Conservation (phyloP, 441 rosid genomes). For the Flueggea neowawraea region DNA sequence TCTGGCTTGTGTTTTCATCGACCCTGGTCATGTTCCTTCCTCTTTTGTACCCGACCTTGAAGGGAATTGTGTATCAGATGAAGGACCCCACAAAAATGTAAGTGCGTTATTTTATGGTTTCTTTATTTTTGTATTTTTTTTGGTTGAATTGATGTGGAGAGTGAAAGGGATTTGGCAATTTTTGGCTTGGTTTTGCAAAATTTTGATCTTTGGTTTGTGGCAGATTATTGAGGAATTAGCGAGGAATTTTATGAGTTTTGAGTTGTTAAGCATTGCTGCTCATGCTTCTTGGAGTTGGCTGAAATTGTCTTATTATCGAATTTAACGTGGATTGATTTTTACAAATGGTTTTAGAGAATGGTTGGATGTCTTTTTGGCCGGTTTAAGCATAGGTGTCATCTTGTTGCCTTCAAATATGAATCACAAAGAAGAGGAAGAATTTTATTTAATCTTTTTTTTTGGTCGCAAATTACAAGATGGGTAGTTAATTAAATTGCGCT, state of each 20-base stretch:
- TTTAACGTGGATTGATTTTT: not conserved
- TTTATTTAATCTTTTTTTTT: no score
- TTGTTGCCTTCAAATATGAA: no score
- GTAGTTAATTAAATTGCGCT: no score
- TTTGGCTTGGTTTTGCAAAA: not conserved
- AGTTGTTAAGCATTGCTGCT: no score
- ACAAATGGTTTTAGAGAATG: not conserved
- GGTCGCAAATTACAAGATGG: no score
- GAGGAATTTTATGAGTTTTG: no score
- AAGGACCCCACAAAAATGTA: conserved; percentile 35
- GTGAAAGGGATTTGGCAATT: not conserved
- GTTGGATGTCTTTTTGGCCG: not conserved
- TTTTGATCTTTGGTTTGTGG: not conserved
- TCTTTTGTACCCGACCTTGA: conserved; percentile 76
- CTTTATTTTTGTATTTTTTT: conserved; percentile 5
- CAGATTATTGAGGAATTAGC: not conserved
- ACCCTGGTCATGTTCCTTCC: conserved; percentile 72
- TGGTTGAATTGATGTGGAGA: conserved; percentile 14
- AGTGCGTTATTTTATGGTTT: conserved; percentile 18
- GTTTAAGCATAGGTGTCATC: no score
- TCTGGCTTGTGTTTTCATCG: conserved; percentile 44
- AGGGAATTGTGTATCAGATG: conserved; percentile 27
- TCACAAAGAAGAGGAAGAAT: no score
- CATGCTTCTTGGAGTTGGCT: not conserved
- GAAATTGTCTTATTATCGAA: not conserved